Conservation (phyloP, 805 yeast species). For the Hanseniaspora jakobsenii region DNA sequence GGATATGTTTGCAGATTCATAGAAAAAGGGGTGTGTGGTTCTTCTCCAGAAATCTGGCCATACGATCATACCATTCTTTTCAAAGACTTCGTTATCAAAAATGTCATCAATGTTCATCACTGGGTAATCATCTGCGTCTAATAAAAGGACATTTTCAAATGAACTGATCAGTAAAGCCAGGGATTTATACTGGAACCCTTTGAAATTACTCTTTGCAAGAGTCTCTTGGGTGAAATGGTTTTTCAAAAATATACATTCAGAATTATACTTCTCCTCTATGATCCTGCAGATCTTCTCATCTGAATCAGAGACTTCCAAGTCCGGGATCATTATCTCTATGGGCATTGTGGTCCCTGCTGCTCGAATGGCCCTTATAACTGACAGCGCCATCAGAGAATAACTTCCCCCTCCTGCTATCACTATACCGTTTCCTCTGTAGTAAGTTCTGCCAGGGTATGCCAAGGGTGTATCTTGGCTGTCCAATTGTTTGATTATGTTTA, state of each 20-base stretch:
- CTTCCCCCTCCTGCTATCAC: conserved; percentile 74
- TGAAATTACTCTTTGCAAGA: conserved; percentile 37
- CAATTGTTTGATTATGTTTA: background rate
- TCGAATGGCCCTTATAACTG: conserved; percentile 51
- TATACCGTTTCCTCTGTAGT: conserved; percentile 32
- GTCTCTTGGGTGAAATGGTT: conserved; percentile 42
- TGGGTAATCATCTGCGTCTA: conserved; percentile 71
- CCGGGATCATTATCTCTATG: conserved; percentile 65
- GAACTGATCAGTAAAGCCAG: conserved; percentile 60
- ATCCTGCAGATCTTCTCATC: conserved; percentile 56
- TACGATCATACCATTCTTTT: conserved; percentile 38
- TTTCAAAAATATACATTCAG: conserved; percentile 53
- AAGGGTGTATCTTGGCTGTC: background rate
- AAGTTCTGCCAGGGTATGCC: conserved; percentile 4
- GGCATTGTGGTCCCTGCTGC: conserved; percentile 52
- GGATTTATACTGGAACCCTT: conserved; percentile 57
- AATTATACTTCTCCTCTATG: conserved; percentile 29
- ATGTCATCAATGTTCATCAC: conserved; percentile 50
- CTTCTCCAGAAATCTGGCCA: conserved; percentile 92
- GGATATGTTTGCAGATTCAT: conserved; percentile 51
- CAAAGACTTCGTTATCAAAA: conserved; percentile 47
- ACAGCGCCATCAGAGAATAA: conserved; percentile 57
- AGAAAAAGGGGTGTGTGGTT: conserved; percentile 62
- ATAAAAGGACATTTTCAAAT: conserved; percentile 55
- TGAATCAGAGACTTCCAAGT: conserved; percentile 49